These are phyloP conservation scores for Metschnikowia chrysomelidarum DNA, from an alignment of 805 yeast species.

Conservation along the genomic window DNA sequence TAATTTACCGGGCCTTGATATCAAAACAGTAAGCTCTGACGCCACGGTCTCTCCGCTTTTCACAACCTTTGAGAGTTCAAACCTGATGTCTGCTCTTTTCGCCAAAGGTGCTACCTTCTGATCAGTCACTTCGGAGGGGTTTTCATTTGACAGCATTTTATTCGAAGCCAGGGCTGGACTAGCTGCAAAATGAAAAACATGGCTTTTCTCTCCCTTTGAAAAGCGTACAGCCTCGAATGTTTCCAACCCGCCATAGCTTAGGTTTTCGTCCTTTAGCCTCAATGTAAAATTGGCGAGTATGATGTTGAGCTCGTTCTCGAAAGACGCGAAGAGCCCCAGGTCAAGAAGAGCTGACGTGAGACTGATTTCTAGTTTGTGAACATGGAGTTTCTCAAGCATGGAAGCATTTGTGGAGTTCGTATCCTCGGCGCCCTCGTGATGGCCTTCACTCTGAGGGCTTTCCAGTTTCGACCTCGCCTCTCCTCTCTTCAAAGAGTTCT, in stretches of 20 bases:
- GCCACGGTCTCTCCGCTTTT: conserved; percentile 3
- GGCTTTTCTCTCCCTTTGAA: conserved; percentile 15
- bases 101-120: conserved; percentile 1
- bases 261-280: conserved; percentile 41
- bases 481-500: conserved; percentile 2
- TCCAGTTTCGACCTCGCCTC: background rate
- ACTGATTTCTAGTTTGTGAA: conserved; percentile 39
- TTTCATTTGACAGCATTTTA: no score
- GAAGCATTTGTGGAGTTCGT: conserved; percentile 9
- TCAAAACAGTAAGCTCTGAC: conserved; percentile 38
- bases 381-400: conserved; percentile 37
- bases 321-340: conserved; percentile 42
- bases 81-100: conserved; percentile 48
- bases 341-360: conserved; percentile 45
- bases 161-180: no score
- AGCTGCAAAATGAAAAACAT: conserved; percentile 26
- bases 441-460: background rate
- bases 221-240: conserved; percentile 26
- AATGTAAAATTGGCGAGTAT: conserved; percentile 31
- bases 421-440: conserved; percentile 8
- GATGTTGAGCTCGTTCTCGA: conserved; percentile 26
- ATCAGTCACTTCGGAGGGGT: no score
- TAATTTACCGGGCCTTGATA: conserved; percentile 41
- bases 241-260: conserved; percentile 50
- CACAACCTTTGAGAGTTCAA: conserved; percentile 39